Base-by-base conservation (phyloP, 352 stramenopile genomes). In the Pythium dissotocum region DNA sequence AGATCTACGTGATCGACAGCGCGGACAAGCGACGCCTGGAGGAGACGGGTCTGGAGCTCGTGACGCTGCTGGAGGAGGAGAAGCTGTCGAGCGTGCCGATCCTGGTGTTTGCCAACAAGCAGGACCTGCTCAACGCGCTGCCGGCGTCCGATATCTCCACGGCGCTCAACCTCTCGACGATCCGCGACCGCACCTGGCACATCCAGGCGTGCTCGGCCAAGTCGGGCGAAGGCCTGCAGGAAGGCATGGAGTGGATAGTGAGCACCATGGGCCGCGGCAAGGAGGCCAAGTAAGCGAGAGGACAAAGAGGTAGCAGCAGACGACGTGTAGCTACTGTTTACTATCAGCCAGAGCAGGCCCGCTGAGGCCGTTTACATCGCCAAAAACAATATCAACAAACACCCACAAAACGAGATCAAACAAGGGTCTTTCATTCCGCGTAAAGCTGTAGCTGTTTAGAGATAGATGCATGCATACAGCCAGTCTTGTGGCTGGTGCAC, bases 81-180 rank as follows among this genome's bases (percentile, higher is more conserved):
- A 98, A 98, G 75, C 87, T 99, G 18, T 71, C 82, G 33, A 91
- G 93, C 56, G 91, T 98, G 49, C 94, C 94, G 10, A 87, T 98
- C 44, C 87, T 99, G 24, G 89, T 99, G 42, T 98, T 98, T 71
- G 95, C 95, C 46, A 99, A 98, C 85, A 99, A 99, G 77, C 95
- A 98, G 75, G 96, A 98, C 73, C 73, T 98, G 65, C 80, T 98
- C 12, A 98, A 97, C 63, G 91, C 95, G 51, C 71, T 98, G 66
- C 85, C 91, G 4, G 79, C 91, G 32, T 85, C 88, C 46, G 89
- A 96, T 71, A 98, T 98, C 67, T 93, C 89, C n/a, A 94, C 92
- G 61, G 86, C 80, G 44, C 79, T 98, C 46, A 94, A 97, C 73
- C 80, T 97, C 28, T 79, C 88, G 62, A 92, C 84, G 24, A 92